Evolutionary conservation across 371 early-diverging fungal species (phyloP), one percentile per base, ranked within the genome.

Genomic region (Mycotypha africana): DNA sequence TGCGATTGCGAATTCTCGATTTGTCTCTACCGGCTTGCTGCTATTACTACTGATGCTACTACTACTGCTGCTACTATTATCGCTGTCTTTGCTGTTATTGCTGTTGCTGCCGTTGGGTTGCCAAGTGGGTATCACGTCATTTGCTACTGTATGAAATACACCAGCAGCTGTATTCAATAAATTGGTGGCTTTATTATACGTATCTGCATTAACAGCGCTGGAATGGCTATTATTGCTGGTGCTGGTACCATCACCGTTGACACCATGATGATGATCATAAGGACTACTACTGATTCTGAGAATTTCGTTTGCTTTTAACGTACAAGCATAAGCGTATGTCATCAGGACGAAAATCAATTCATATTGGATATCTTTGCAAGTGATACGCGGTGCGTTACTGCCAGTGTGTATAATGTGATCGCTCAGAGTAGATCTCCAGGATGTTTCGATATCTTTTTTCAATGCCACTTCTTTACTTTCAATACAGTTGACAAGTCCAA

Each of bases 381-480:
- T 49, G 8, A 82, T 66, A 23, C 78, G 70, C 11, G 79, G 78
- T 44, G 78, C 74, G 55, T 80, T 76, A n/a, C 78, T 78, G 3
- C 78, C 70, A 3, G 73, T 67, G 11, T 71, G 65, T 31, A 73
- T 76, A 24, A 65, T 47, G 41, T 73, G 73, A 28, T 66, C 73
- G 38, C 77, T 76, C 3, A 80, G 37, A 1, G 79, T 75, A 5
- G 79, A 80, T 2, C 81, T 68, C 83, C 83, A 82, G 49, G 78
- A 76, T 14, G 79, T 78, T 49, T 79, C 82, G 33, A 71, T 65
- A 32, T 56, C 53, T 40, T 53, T 67, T 28, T 62, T 58, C 21
- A 74, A 42, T 39, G 38, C 45, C 12, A 82, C 63, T 37, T 78
- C 68, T 1, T 65, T 57, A 22, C 61, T 51, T 42, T 80, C 77